Conservation (phyloP, 2,329 filamentous ascomycete species). For the Fusarium fracticaudum region DNA sequence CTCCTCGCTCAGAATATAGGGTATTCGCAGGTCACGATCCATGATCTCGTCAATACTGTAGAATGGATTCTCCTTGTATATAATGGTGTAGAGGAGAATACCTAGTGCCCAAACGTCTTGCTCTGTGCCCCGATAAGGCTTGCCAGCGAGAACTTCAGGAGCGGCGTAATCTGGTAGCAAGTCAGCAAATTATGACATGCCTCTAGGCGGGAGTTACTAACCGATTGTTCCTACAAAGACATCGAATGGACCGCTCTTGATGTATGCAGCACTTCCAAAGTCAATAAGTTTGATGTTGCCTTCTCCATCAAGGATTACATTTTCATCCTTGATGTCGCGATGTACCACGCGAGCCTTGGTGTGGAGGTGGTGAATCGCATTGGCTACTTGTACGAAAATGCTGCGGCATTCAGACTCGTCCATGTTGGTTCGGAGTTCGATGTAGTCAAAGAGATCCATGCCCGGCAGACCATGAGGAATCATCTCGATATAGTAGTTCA, state of each 20-base stretch:
- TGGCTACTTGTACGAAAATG: conserved; percentile 93
- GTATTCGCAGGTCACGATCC: conserved; percentile 92
- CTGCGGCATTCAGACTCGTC: conserved; percentile 92
- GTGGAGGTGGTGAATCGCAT: conserved; percentile 90
- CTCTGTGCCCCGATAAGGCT: conserved; percentile 92
- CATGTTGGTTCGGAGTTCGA: conserved; percentile 96
- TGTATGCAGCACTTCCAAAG: conserved; percentile 97
- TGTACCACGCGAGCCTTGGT: conserved; percentile 92
- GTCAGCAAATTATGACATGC: conserved; percentile 17
- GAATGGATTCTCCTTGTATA: conserved; percentile 99
- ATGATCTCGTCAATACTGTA: conserved; percentile 99
- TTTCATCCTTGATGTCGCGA: conserved; percentile 98
- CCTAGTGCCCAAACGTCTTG: conserved; percentile 99
- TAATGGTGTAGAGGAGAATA: conserved; percentile 96
- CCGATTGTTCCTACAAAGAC: conserved; percentile 99
- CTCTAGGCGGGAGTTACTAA: conserved; percentile 57
- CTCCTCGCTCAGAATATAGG: conserved; percentile 87
- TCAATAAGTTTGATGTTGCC: conserved; percentile 97
- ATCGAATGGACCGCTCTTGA: conserved; percentile 97
- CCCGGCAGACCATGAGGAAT: conserved; percentile 92
- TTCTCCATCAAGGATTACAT: conserved; percentile 94
- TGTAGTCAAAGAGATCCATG: conserved; percentile 99
- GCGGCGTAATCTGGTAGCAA: conserved; percentile 84
- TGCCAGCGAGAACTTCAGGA: conserved; percentile 94
- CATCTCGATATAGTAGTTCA: conserved; percentile 99